Conservation (phyloP, 225 moss, liverwort and hornwort genomes). For the Polytrichum formosum region DNA sequence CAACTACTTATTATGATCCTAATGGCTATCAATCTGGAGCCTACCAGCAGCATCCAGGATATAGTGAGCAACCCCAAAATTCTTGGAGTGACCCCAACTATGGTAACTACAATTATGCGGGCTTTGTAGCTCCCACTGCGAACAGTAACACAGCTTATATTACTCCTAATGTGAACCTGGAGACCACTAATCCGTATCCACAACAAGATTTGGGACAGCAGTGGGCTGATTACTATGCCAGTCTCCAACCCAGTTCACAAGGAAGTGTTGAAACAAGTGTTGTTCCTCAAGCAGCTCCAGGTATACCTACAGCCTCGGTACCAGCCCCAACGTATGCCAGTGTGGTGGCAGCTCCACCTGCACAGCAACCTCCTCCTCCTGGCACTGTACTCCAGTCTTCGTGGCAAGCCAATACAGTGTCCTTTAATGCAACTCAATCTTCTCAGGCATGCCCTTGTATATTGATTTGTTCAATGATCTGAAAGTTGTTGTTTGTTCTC, state of each 20-base stretch:
- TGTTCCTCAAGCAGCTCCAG: conserved; percentile 32
- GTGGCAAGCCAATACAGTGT: conserved; percentile 41
- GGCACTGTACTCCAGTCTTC: conserved; percentile 52
- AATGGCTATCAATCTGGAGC: conserved; percentile 65
- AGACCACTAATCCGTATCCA: conserved; percentile 40
- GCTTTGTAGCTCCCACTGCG: conserved; percentile 41
- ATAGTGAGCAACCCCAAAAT: conserved; percentile 53
- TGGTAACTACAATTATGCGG: conserved; percentile 67
- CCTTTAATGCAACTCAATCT: conserved; percentile 32
- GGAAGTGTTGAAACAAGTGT: conserved; percentile 32
- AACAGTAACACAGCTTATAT: conserved; percentile 34
- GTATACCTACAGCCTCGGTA: conserved; percentile 20
- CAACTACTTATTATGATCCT: conserved; percentile 76
- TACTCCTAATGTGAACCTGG: conserved; percentile 17
- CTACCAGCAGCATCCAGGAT: conserved; percentile 58
- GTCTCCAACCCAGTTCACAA: conserved; percentile 41
- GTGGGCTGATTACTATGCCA: conserved; percentile 88
- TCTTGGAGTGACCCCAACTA: conserved; percentile 76
- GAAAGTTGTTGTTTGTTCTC: no score
- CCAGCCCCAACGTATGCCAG: conserved; percentile 63
- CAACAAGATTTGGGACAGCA: conserved; percentile 67
- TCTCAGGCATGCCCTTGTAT: conserved; percentile 29
- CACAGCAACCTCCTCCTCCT: conserved; percentile 87
- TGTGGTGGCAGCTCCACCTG: conserved; percentile 44
- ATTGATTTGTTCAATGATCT: no score